Percentiles rank a stretch among this genome's conserved stretches.
phyloP scores from a whole-genome alignment of 306 rosid genomes.

The Inga leiocalycina region DNA sequence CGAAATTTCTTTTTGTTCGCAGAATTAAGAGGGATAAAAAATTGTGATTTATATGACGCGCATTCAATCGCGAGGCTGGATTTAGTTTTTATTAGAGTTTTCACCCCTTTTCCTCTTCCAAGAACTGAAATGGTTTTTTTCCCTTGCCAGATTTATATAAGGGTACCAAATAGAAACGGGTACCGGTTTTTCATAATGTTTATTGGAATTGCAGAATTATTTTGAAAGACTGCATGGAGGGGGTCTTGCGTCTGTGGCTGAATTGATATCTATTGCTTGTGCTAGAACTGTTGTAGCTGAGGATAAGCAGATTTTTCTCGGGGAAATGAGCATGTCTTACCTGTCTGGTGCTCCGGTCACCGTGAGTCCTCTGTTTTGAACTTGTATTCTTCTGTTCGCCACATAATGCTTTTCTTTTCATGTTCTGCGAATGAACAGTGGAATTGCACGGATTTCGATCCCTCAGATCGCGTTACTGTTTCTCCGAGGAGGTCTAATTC shows the following conservation, averaged over 20 bases:
- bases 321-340: constrained; percentile 50
- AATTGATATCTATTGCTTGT: constrained; percentile 43
- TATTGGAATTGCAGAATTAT: constrained; percentile 44
- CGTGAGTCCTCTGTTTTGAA: constrained; percentile 40
- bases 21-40: neutral
- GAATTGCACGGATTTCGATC: neutral
- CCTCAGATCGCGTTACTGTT: constrained; percentile 3
- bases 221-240: constrained; percentile 52
- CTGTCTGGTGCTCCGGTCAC: constrained; percentile 41
- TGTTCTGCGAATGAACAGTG: neutral
- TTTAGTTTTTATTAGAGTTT: neutral
- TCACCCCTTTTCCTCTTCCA: neutral
- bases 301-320: constrained; percentile 49
- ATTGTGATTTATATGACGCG: neutral
- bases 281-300: constrained; percentile 53
- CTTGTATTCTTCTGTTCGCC: constrained; percentile 3
- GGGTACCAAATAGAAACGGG: neutral
- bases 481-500: neutral
- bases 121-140: neutral
- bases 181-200: constrained; percentile 20
- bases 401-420: neutral
- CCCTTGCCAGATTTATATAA: neutral
- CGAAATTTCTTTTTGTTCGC: neutral
- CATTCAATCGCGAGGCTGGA: neutral
- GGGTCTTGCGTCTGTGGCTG: constrained; percentile 41